These are phyloP conservation scores for Microbotryum intermedium DNA, from an alignment of 1,284 basidiomycete genomes.

Conservation along the genomic window DNA sequence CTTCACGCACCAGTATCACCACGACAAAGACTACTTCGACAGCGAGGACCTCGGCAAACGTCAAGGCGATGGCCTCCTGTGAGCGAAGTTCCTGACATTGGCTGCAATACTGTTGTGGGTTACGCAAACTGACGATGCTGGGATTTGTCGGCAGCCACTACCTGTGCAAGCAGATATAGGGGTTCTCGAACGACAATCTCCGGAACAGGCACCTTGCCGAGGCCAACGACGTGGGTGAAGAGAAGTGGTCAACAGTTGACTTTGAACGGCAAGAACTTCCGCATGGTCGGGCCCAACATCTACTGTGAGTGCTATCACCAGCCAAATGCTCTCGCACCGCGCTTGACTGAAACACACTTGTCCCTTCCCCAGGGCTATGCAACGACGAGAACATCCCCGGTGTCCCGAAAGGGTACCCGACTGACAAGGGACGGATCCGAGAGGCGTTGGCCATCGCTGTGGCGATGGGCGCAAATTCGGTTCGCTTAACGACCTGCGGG, in stretches of 20 bases:
- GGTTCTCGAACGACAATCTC: constrained; percentile 5
- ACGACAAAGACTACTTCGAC: too few species aligned
- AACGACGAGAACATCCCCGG: constrained; percentile 11
- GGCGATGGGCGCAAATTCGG: constrained; percentile 26
- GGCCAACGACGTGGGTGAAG: constrained; percentile 12
- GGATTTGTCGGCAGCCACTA: too few species aligned
- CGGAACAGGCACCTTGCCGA: constrained; percentile 16
- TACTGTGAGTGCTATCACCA: neutral
- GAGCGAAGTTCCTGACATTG: too few species aligned
- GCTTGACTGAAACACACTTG: too few species aligned
- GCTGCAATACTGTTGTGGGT: too few species aligned
- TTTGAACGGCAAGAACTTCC: constrained; percentile 3
- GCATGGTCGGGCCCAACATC: constrained; percentile 22
- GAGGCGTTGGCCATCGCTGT: constrained; percentile 26
- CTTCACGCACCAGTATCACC: too few species aligned
- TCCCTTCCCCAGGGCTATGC: constrained; percentile 1
- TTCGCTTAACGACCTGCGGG: constrained; percentile 11
- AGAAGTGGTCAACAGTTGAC: constrained; percentile 1
- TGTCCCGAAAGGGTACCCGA: neutral
- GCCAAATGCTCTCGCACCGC: too few species aligned
- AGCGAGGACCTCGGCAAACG: too few species aligned
- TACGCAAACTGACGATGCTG: too few species aligned
- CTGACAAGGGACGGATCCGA: constrained; percentile 12
- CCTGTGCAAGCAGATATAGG: constrained; percentile 5
- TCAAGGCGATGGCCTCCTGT: too few species aligned